Percentiles rank a stretch among this genome's conserved stretches.
Conservation (phyloP, 306 rosid species). For the Myrica gale region DNA sequence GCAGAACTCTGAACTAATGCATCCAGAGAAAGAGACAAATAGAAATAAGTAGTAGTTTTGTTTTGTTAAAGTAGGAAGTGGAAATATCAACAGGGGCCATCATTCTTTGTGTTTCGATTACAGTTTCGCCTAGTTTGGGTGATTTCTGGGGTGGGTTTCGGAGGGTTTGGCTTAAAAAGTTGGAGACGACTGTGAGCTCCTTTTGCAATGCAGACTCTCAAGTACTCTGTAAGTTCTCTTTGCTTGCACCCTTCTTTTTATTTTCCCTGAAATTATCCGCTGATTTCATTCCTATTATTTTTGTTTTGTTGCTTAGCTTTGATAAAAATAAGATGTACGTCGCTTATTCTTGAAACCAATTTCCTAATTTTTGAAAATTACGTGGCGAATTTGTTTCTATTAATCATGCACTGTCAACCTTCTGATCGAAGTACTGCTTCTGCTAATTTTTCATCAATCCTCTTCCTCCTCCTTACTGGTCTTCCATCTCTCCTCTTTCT, state of each 20-base stretch:
- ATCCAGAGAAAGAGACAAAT: neutral
- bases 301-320: neutral
- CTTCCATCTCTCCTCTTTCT: too few relatives aligned
- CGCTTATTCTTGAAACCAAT: neutral
- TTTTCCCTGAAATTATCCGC: neutral
- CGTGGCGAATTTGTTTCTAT: neutral
- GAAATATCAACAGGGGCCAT: neutral
- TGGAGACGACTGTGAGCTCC: slow-evolving; percentile 62
- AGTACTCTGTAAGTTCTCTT: slow-evolving; percentile 57
- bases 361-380: neutral
- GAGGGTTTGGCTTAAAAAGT: slow-evolving; percentile 5
- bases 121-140: slow-evolving; percentile 1
- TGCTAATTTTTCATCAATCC: neutral
- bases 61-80: neutral
- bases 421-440: neutral
- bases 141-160: slow-evolving; percentile 26
- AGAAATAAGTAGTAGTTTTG: neutral
- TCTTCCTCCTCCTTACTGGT: neutral
- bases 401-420: neutral
- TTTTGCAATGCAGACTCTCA: slow-evolving; percentile 72
- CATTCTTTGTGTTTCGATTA: neutral
- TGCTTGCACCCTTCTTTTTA: neutral
- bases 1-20: neutral
- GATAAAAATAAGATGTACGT: neutral
- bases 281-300: neutral